Evolutionary conservation across 371 early-diverging fungal species (phyloP), one percentile per base, ranked within the genome.

Genomic region (Zychaea mexicana): DNA sequence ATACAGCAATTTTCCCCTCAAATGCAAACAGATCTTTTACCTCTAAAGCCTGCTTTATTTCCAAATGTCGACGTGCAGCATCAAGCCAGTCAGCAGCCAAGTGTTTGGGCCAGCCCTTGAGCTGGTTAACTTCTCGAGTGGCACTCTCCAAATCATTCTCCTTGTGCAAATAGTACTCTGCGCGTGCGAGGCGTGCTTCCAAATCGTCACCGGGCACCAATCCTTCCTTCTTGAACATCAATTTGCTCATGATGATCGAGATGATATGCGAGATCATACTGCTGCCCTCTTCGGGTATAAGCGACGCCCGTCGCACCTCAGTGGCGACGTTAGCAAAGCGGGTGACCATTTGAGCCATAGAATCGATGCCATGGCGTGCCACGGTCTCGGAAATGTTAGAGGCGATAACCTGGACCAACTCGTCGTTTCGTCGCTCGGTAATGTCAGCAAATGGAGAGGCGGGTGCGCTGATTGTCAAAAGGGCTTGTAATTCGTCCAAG

Each of bases 41-140:
- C 77, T 92, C 86, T 28, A 96, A 67, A n/a, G 96, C 95, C 79
- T 97, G 97, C 72, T 93, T 88, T 27, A 96, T 85, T 79, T 95
- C 95, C 67, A 98, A 84, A 73, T 93, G 89, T 66, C 83, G 77
- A 57, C 96, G 86, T 6, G 96, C 96, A 53, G 87, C 84, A 47
- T 78, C 75, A 19, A 98, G 77, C 98, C 98, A 98, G 77, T 95
- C 98, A 70, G 81, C 68, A 27, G 96, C 92, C 57, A 98, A 76
- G 65, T 80, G 83, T 79, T 92, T 93, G 8, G 95, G 90, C 98
- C 98, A 98, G 9, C 98, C 98, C 60, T 78, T 85, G 62, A 98
- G 83, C 74, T 94, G 96, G 74, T 98, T 98, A 64, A 97, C 65
- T 73, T 98, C 98, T 61, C 98, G 83, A 21, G 95, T 78, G n/a